Base-by-base conservation (phyloP, 2,329 filamentous ascomycete species). In the Xylariales sp. region DNA sequence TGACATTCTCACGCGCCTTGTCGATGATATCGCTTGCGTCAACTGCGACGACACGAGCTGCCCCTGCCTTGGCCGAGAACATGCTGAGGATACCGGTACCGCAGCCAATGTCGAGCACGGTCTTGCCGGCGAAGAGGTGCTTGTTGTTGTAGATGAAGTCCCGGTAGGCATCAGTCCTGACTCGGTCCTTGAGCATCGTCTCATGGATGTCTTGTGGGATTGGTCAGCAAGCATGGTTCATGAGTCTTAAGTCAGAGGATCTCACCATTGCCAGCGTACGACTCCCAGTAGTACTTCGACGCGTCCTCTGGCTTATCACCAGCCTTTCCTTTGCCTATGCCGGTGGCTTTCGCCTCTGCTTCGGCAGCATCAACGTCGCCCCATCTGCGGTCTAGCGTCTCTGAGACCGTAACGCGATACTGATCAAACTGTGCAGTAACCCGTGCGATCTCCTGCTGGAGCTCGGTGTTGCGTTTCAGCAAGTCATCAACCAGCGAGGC, bases 61-160 rank as follows among this genome's bases (percentile, higher is more conserved):
- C 91, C 28, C 90, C 91, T 12, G 90, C 91, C 61, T 84, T 86
- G 41, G 89, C 90, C 60, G 88, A 94, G 69, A 97, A 95, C 82
- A 97, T 90, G 57, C 86, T 91, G 11, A 97, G 69, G 50, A 96
- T 95, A 19, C 88, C 88, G 19, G 82, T 86, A 35, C 84, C 86
- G 57, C 90, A 96, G 37, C 90, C 90, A 49, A 96, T 89, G 58
- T 97, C 90, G 5, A 97, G 78, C 10, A 96, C 86, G 8, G 83
- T 80, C 67, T 95, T 95, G 55, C 81, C 86, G 22, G 82, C 80
- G 64, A 96, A 95, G 3, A 95, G 68, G 50, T 88, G 72, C 63
- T 95, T 93, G 68, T 96, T 88, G 51, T 82, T 80, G 67, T 96
- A 95, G 56, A 96, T 89, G 60, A 96, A 95, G 65, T 97, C 89